phyloP scores from a whole-genome alignment of 768 basidiomycete genomes.

The Lactifluus subvellereus region DNA sequence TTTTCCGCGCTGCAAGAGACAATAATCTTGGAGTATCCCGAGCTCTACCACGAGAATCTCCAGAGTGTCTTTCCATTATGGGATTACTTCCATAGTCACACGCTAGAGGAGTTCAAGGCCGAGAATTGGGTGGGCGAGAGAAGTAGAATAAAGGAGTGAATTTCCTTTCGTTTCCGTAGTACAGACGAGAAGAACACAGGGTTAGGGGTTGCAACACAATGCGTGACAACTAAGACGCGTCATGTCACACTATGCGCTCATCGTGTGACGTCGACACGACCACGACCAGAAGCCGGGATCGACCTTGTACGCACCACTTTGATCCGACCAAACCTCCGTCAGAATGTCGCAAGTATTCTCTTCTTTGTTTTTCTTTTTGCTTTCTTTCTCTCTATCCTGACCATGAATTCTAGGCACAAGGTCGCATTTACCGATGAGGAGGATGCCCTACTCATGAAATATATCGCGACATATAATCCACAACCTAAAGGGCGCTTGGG shows the following conservation, averaged over 20 bases:
- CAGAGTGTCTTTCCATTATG: conserved; percentile 55
- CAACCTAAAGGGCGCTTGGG: conserved; percentile 40
- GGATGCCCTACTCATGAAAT: conserved; percentile 40
- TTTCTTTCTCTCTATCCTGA: neutral
- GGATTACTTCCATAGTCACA: conserved; percentile 30
- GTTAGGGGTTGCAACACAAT: conserved; percentile 1
- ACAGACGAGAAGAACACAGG: neutral
- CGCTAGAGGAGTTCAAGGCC: conserved; percentile 21
- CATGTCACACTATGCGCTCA: conserved; percentile 1
- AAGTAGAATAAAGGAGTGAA: neutral
- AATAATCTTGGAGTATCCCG: conserved; percentile 55
- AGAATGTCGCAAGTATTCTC: neutral
- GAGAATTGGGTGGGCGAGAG: conserved; percentile 1
- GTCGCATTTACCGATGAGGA: conserved; percentile 36
- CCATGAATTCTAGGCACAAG: neutral
- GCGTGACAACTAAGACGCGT: neutral
- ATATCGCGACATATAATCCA: conserved; percentile 46
- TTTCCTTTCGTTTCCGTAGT: too few species aligned
- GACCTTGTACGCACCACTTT: too few species aligned
- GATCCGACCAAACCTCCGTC: neutral
- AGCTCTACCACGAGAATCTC: conserved; percentile 61
- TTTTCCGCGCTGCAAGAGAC: conserved; percentile 56
- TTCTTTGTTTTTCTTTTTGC: too few species aligned
- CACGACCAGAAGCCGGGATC: too few species aligned
- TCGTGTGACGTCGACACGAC: neutral